Evolutionary conservation across 2,329 filamentous ascomycete genomes (phyloP), one percentile per base, ranked within the genome.

Genomic region (Pyrenochaeta sp.): DNA sequence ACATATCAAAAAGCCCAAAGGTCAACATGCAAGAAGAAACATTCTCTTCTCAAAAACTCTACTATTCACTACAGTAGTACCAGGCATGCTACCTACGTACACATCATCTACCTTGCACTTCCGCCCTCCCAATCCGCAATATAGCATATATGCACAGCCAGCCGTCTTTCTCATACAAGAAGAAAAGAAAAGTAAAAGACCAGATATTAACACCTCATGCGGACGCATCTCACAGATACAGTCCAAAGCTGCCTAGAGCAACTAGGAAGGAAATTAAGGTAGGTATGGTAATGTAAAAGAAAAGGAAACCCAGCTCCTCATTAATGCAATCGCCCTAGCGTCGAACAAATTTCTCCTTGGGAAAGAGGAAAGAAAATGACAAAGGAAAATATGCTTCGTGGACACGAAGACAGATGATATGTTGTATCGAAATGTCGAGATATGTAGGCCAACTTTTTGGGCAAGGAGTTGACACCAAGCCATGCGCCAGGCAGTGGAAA

Each of bases 401-500:
- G 23, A 6, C 24, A 36, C 34, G 18, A 22, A 21, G 4, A 14
- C 30, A 46, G 37, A 39, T 44, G 31, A 46, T 27, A 48, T 36
- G 37, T 39, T 36, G 30, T 41, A 29, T 46, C 31, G 41, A 51
- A 22, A 35, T 41, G 36, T 52, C 41, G 26, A 50, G 28, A 47
- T 41, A 30, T 47, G 36, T 45, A 13, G 31, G 21, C 21, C 13
- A 18, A 13, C 7, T 40, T 26, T 31, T 29, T 40, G 29, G 32
- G 24, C 17, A 32, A 21, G 13, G 18, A 40, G 36, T 21, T n/a
- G 27, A 38, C 38, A 35, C 56, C 54, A 44, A 57, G 55, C 50
- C 53, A 37, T 62, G 59, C 58, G 49, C 65, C 58, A 41, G 62
- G 62, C 62, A 61, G 56, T n/a, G n/a, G n/a, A n/a, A n/a, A n/a